phyloP scores from a whole-genome alignment of 2,329 filamentous ascomycete genomes.

The Alternaria infectoria region DNA sequence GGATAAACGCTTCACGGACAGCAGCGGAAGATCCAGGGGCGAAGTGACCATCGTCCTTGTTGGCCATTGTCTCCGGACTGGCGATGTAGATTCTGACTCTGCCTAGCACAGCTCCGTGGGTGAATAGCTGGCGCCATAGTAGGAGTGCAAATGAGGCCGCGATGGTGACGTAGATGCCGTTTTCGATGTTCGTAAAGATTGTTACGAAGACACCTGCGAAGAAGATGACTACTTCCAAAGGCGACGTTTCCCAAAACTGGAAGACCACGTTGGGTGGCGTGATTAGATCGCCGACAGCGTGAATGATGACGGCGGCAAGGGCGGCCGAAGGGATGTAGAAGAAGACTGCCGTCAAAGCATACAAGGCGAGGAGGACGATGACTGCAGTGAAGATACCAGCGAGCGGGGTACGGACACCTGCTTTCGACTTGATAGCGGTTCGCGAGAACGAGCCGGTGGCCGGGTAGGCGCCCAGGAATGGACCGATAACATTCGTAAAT shows the following conservation, averaged over 20 bases:
- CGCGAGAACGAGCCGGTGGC: conserved; percentile 95
- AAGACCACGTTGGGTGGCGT: conserved; percentile 90
- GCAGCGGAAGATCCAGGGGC: conserved; percentile 8
- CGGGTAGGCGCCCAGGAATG: conserved; percentile 89
- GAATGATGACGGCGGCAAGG: conserved; percentile 89
- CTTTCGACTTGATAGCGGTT: conserved; percentile 96
- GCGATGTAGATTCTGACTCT: conserved; percentile 84
- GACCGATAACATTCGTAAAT: conserved; percentile 83
- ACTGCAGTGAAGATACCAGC: conserved; percentile 87
- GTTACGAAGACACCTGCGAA: conserved; percentile 91
- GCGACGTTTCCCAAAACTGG: conserved; percentile 93
- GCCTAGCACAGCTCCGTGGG: conserved; percentile 78
- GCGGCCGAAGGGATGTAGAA: conserved; percentile 88
- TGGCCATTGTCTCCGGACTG: conserved; percentile 75
- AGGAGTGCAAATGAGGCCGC: conserved; percentile 77
- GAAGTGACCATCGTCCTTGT: conserved; percentile 26
- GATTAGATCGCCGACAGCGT: conserved; percentile 91
- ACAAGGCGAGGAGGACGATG: conserved; percentile 87
- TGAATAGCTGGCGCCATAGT: conserved; percentile 82
- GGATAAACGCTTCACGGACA: conserved; percentile 59
- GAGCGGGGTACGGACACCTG: conserved; percentile 89
- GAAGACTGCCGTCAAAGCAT: conserved; percentile 86
- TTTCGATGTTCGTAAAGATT: conserved; percentile 85
- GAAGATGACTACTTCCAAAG: conserved; percentile 89
- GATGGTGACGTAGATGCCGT: conserved; percentile 90